Evolutionary conservation across 2,329 filamentous ascomycete genomes (phyloP), one percentile per base, ranked within the genome.

Genomic region (Fusarium tupiense): DNA sequence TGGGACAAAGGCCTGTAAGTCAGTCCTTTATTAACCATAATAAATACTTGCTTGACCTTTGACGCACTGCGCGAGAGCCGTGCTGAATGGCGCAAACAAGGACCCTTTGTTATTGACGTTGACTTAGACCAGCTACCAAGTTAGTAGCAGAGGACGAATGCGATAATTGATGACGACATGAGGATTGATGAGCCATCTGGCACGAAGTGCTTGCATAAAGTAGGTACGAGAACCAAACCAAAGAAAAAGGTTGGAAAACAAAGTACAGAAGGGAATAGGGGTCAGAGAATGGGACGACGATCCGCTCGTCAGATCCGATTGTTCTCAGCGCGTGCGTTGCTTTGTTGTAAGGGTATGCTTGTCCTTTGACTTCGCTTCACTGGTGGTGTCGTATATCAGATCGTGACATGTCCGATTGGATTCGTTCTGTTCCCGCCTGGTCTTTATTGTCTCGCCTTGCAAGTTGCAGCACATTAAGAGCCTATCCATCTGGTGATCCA

Each of bases 261-360:
- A 41, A 29, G 20, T 24, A 35, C 33, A 35, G 33, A 43, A 13
- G 53, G 24, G 46, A 61, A 67, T 67, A 73, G 71, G 71, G 67
- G 67, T 41, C 52, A 61, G 44, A 61, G 29, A 53, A 73, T 62
- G 59, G 59, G 56, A 58, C 43, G 59, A 53, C 52, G 38, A 60
- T 53, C 64, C 22, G 69, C 50, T 67, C 38, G 47, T 70, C 60
- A 54, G 69, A 61, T 70, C 49, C 29, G 49, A 50, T 68, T 73
- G 44, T 43, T 67, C 71, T 61, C 63, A 61, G 59, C 61, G 69
- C 61, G 62, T 69, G 64, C 46, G 33, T 44, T 72, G 41, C 71
- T 64, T 63, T 74, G 60, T 57, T 71, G 49, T 71, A 53, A 64
- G 64, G 52, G 44, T 38, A 62, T 72, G 71, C 62, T 68, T 74